Evolutionary conservation across 2,329 filamentous ascomycete species (phyloP).

Genomic region (Ophiostoma sp.): DNA sequence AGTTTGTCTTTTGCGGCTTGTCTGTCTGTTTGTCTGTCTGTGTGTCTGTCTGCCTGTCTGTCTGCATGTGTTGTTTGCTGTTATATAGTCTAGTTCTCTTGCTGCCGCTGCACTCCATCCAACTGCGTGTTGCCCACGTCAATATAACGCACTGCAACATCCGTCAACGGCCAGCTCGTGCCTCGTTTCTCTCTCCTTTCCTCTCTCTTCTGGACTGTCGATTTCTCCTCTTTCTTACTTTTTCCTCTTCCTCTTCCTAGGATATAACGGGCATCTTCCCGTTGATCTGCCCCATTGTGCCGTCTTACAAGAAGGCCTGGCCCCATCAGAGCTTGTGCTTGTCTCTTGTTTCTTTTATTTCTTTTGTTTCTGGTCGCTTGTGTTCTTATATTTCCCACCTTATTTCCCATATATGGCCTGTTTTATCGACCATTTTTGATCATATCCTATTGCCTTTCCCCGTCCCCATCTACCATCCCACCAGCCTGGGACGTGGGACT

Average conservation of each 20-base stretch:
- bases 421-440: neutral
- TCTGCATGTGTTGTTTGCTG: neutral
- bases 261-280: conserved; percentile 15
- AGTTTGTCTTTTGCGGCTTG: too few relatives aligned
- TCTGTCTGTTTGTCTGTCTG: too few relatives aligned
- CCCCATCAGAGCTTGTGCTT: neutral
- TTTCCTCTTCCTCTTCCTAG: conserved; percentile 11
- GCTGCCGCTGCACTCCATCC: neutral
- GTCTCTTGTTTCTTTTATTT: neutral
- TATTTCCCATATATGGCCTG: neutral
- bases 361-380: neutral
- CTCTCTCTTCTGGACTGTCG: neutral
- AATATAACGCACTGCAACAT: neutral
- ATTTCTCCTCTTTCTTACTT: neutral
- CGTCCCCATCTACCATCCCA: neutral
- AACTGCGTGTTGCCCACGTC: neutral
- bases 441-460: too few relatives aligned
- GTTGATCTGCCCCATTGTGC: neutral
- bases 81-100: neutral
- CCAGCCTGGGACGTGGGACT: neutral
- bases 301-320: neutral
- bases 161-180: neutral
- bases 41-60: neutral
- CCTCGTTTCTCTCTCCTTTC: neutral
- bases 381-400: neutral